Evolutionary conservation across 1,139 yeast species (phyloP).

Genomic region (Eremothecium cymbalariae): DNA sequence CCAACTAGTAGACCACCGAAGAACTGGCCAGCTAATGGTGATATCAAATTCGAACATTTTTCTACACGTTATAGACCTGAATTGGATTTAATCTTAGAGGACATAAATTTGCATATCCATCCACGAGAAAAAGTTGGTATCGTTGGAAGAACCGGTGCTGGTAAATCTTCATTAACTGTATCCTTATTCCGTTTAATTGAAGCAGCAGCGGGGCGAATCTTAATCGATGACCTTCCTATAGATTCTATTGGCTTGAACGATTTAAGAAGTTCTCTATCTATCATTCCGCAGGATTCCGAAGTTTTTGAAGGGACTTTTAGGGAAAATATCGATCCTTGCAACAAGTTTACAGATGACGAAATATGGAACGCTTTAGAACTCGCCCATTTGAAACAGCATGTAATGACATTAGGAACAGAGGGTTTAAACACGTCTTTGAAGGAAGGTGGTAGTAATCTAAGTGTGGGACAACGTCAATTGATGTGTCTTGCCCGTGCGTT

Average conservation of each 20-base stretch:
- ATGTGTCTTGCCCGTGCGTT: constrained; percentile 88
- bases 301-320: constrained; percentile 88
- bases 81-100: constrained; percentile 68
- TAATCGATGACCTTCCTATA: constrained; percentile 66
- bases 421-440: constrained; percentile 57
- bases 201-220: constrained; percentile 61
- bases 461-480: constrained; percentile 87
- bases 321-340: constrained; percentile 82
- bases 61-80: constrained; percentile 82
- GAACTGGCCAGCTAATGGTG: constrained; percentile 76
- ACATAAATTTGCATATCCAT: constrained; percentile 57
- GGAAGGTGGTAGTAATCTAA: constrained; percentile 83
- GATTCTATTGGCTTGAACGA: constrained; percentile 70
- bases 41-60: constrained; percentile 61
- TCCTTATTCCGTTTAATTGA: constrained; percentile 89
- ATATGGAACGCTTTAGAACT: constrained; percentile 81
- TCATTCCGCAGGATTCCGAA: constrained; percentile 96
- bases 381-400: constrained; percentile 75
- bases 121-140: constrained; percentile 87
- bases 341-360: constrained; percentile 58
- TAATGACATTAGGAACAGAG: constrained; percentile 47
- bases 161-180: constrained; percentile 83
- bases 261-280: constrained; percentile 74
- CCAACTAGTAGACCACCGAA: constrained; percentile 59
- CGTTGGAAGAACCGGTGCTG: constrained; percentile 96